Conservation (phyloP, 1,139 yeast species). For the Kluyveromyces sp. region DNA sequence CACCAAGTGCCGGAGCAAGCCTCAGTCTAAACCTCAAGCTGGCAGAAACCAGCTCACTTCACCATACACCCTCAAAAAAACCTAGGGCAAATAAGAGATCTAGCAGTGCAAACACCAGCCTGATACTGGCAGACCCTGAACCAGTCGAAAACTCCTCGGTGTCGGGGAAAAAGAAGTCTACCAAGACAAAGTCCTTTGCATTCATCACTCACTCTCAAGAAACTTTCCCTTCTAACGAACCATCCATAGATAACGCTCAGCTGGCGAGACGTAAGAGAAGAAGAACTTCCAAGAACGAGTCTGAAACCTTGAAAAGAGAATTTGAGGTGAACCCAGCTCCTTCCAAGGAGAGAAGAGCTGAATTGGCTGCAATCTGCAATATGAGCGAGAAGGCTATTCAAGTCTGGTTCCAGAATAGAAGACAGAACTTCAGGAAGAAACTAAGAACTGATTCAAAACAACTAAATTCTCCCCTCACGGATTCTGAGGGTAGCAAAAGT, state of each 20-base stretch:
- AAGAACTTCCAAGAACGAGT: constrained; percentile 85
- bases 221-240: constrained; percentile 77
- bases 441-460: constrained; percentile 20
- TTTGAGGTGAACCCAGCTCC: constrained; percentile 76
- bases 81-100: neutral
- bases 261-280: constrained; percentile 89
- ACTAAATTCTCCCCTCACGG: constrained; percentile 12
- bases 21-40: neutral
- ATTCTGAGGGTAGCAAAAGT: neutral
- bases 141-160: neutral
- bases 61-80: constrained; percentile 3
- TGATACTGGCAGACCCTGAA: constrained; percentile 1
- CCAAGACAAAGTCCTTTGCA: constrained; percentile 46
- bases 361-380: constrained; percentile 67
- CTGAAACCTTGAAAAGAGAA: constrained; percentile 70
- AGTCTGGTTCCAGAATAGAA: constrained; percentile 94
- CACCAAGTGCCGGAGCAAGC: neutral
- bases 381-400: constrained; percentile 98
- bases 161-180: neutral
- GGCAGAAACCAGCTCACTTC: neutral
- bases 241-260: constrained; percentile 80
- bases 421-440: constrained; percentile 68
- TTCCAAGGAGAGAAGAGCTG: constrained; percentile 62
- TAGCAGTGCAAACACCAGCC: neutral
- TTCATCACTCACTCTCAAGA: constrained; percentile 88